Evolutionary conservation across 768 basidiomycete genomes (phyloP).

Genomic region (Terana coerulea): DNA sequence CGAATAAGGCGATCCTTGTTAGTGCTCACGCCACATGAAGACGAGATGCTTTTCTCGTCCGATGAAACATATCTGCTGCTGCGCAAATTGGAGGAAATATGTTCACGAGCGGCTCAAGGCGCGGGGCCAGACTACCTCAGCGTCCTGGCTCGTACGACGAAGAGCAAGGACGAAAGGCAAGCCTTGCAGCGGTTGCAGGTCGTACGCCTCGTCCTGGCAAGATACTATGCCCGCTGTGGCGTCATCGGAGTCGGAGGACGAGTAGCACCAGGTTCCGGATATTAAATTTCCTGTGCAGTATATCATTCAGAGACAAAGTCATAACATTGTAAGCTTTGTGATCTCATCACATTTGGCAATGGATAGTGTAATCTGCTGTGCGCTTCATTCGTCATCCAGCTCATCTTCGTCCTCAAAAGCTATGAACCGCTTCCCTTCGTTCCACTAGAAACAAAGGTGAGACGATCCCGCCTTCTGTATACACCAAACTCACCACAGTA

Average conservation of each 20-base stretch:
- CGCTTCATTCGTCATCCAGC: not conserved
- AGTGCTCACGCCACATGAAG: too few relatives aligned
- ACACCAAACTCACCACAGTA: slow-evolving; percentile 17
- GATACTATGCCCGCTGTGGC: slow-evolving; percentile 76
- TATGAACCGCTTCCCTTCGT: slow-evolving; percentile 6
- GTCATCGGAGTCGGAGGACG: slow-evolving; percentile 46
- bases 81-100: slow-evolving; percentile 78
- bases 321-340: not conserved
- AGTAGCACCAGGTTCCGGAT: slow-evolving; percentile 2
- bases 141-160: slow-evolving; percentile 48
- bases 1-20: too few relatives aligned
- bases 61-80: slow-evolving; percentile 71
- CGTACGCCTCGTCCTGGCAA: slow-evolving; percentile 80
- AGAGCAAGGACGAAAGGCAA: slow-evolving; percentile 47
- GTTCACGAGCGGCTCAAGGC: slow-evolving; percentile 64
- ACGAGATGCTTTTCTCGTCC: slow-evolving; percentile 62
- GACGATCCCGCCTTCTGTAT: slow-evolving; percentile 26
- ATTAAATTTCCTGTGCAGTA: not conserved
- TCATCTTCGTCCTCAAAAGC: slow-evolving; percentile 3
- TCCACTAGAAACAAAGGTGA: not conserved
- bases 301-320: not conserved
- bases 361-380: too few relatives aligned
- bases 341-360: too few relatives aligned
- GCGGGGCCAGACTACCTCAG: slow-evolving; percentile 72
- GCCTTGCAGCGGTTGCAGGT: slow-evolving; percentile 67